Conservation (phyloP, 1,139 yeast species). For the Kodamaea sp. region DNA sequence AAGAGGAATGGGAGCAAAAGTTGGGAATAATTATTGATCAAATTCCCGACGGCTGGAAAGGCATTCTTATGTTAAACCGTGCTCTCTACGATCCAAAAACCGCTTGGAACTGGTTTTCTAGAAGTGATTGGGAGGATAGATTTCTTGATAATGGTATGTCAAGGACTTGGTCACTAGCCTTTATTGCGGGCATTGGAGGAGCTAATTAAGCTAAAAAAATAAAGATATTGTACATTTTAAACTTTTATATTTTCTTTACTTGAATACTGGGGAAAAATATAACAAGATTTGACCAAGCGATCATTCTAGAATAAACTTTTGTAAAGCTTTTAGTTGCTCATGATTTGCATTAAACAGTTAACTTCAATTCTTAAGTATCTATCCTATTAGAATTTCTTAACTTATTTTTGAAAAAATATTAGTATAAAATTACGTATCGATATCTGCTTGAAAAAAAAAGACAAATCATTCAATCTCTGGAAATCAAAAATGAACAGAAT, state of each 20-base stretch:
- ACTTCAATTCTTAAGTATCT: background rate
- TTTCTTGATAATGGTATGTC: conserved; percentile 45
- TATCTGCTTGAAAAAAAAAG: too few relatives aligned
- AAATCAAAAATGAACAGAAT: too few relatives aligned
- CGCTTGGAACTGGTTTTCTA: conserved; percentile 39
- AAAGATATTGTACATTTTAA: background rate
- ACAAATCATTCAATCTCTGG: too few relatives aligned
- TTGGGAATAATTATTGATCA: conserved; percentile 29
- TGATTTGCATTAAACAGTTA: background rate
- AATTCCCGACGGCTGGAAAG: conserved; percentile 47
- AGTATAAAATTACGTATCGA: too few relatives aligned
- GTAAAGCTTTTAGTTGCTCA: background rate
- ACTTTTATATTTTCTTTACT: background rate
- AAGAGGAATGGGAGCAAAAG: conserved; percentile 44
- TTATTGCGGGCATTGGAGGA: conserved; percentile 39
- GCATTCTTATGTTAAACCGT: conserved; percentile 38
- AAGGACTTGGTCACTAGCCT: conserved; percentile 44
- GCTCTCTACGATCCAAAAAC: conserved; percentile 36
- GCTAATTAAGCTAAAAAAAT: conserved; percentile 2
- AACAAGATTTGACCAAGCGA: too few relatives aligned
- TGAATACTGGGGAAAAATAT: background rate
- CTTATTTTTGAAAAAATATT: too few relatives aligned
- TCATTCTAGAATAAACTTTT: background rate
- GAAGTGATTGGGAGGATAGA: conserved; percentile 36
- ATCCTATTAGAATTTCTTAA: background rate